Evolutionary conservation across 2,329 filamentous ascomycete genomes (phyloP), one percentile per base, ranked within the genome.

Genomic region (Cryphonectria carpinicola): DNA sequence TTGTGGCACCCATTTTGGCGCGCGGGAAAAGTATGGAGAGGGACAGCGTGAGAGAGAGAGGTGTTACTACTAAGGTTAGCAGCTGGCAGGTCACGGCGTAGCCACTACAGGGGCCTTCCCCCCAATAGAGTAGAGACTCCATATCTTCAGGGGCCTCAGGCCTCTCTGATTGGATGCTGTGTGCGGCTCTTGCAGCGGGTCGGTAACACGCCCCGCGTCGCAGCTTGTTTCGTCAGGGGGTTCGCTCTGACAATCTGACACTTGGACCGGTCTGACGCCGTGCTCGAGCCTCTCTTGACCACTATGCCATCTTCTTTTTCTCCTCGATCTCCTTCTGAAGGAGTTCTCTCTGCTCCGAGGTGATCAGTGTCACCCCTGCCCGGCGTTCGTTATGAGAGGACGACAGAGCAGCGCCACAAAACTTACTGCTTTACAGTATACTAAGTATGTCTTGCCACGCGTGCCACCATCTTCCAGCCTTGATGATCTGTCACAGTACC

Each of bases 191-290:
- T 69, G 22, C 75, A 74, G 74, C 70, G 22, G 41, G 73, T 35
- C 66, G 54, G 49, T 58, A 1, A 43, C 60, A 35, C 46, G 46
- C 46, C 72, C 65, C 63, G 70, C 67, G 79, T 80, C 77, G 76
- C 79, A 81, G 78, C 67, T 69, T 75, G 80, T 81, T 82, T 81
- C 80, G 80, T 76, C 79, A 77, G 77, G 79, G 56, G 79, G 60
- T 39, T n/a, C 60, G 66, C 66, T 68, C 58, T 63, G 58, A 68
- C 66, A 68, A 28, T 78, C 78, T 78, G 74, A 74, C 76, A 81
- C 78, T 39, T 32, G 28, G 19, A 37, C 35, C 35, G 13, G 32
- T 61, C 32, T 39, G 58, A 39, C 58, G 32, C 58, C 35, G 14
- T 39, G 32, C 58, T 61, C 58, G 54, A 58, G 54, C 54, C 54